A percentile compares a stretch with the other conserved stretches of the same genome.
Conservation (phyloP, 306 rosid genomes). For the Purshia tridentata region DNA sequence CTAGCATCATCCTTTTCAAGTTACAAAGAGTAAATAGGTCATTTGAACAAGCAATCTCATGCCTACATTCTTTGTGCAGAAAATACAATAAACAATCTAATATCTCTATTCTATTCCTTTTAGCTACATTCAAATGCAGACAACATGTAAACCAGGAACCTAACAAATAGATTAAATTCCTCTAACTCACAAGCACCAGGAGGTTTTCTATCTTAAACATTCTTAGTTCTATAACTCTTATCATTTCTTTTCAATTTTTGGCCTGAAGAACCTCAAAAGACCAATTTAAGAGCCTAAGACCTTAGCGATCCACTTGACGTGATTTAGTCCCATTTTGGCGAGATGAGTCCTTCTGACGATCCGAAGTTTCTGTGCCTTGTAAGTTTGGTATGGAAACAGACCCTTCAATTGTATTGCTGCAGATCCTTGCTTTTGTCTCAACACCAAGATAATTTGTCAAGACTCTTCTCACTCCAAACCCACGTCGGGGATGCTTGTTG, state of each 20-base stretch:
- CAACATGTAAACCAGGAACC: conserved; percentile 16
- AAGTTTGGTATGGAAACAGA: conserved; percentile 24
- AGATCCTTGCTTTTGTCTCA: conserved; percentile 62
- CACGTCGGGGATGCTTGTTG: conserved; percentile 60
- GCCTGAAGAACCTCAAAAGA: neutral
- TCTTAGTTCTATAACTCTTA: conserved; percentile 7
- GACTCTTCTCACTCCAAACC: conserved; percentile 80
- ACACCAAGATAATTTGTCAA: conserved; percentile 92
- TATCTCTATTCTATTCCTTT: conserved; percentile 9
- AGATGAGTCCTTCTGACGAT: conserved; percentile 26
- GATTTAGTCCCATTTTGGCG: conserved; percentile 31
- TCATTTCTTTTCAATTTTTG: neutral
- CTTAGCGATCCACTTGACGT: conserved; percentile 10
- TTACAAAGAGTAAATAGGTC: neutral
- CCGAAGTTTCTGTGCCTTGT: conserved; percentile 26
- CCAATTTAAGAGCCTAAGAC: neutral
- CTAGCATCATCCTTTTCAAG: neutral
- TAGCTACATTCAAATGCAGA: conserved; percentile 22
- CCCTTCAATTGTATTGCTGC: conserved; percentile 54
- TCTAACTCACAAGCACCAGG: conserved; percentile 1
- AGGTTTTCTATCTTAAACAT: conserved; percentile 13
- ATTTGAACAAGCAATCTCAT: conserved; percentile 20
- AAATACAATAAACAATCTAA: conserved; percentile 13
- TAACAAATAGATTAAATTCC: conserved; percentile 29
- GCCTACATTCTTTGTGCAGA: conserved; percentile 7